phyloP scores from a whole-genome alignment of 202 grass and related monocot genomes.

The Panicum hallii region DNA sequence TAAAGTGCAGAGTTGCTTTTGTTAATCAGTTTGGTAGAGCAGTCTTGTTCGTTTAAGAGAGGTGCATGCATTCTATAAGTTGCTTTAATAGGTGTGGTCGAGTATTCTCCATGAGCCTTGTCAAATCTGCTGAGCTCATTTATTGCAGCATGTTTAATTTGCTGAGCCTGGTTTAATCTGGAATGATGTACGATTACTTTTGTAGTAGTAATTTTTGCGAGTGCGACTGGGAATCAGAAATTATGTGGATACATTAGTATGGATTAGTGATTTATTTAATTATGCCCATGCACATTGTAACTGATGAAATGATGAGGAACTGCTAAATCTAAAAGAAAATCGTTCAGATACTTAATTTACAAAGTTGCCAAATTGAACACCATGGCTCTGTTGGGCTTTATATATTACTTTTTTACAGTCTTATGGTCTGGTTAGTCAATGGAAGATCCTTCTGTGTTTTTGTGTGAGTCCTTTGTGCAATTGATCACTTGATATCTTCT shows the following conservation, averaged over 20 bases:
- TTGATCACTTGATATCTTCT: constrained; percentile 4
- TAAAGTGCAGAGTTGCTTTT: background rate
- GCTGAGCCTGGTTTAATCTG: background rate
- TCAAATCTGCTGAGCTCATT: background rate
- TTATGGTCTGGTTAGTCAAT: background rate
- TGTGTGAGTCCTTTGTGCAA: constrained; percentile 2
- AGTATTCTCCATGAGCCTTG: background rate
- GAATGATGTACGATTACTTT: background rate
- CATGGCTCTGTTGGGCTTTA: constrained; percentile 11
- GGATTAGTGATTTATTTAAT: background rate
- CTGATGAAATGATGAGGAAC: background rate
- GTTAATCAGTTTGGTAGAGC: background rate
- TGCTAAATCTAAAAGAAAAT: background rate
- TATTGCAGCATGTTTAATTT: background rate
- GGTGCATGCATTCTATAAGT: no score
- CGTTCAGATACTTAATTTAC: background rate
- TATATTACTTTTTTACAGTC: constrained; percentile 1
- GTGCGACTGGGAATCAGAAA: background rate
- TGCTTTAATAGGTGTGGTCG: background rate
- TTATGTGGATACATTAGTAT: background rate
- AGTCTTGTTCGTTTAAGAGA: background rate
- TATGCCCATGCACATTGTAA: constrained; percentile 6
- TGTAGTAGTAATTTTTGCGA: background rate
- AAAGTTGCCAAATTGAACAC: background rate
- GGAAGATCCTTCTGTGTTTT: constrained; percentile 5